Base-by-base conservation (phyloP, 2,329 filamentous ascomycete species). In the Fusarium temperatum region DNA sequence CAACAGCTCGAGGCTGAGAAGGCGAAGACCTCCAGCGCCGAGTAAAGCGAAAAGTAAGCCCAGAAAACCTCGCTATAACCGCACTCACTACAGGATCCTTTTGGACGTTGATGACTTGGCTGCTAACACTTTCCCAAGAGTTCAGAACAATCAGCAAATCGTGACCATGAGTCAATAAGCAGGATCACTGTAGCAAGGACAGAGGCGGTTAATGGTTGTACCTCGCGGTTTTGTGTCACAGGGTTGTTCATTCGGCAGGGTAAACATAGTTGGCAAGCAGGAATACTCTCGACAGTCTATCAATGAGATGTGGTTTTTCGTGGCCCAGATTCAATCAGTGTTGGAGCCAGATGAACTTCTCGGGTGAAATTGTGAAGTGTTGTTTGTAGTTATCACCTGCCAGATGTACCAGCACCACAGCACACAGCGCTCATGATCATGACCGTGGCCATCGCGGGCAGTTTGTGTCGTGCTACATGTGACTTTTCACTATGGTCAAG, bases 61-160 rank as follows among this genome's bases (percentile, higher is more conserved):
- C 35, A 18, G 15, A 17, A 36, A 36, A 10, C 35, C 35, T 36
- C 15, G 17, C 35, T 36, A 36, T 0, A 36, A 8, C 35, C 20
- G 26, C 17, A 48, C 14, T 48, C 0, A 4, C 0, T 48, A 6
- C 45, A 22, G 1, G 9, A 30, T 48, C 4, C 9, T 4, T 0
- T 5, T 30, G 1, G 47, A 50, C 14, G 14, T 13, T 30, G 3
- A 30, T n/a, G 3, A 30, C 28, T 1, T 50, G 47, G 1, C 5
- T 30, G 5, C 47, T 50, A 30, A 30, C 20, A n/a, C 22, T 30
- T 6, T n/a, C 7, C 28, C 20, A 50, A 8, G 14, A 7, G 10
- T 1, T 5, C 20, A 8, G 3, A 30, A 50, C 8, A 12, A 17
- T 30, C 7, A 0, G 5, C 10, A 30, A n/a, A n/a, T 17, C 4